phyloP scores from a whole-genome alignment of 2,329 filamentous ascomycete species.

The Alternaria sp. region DNA sequence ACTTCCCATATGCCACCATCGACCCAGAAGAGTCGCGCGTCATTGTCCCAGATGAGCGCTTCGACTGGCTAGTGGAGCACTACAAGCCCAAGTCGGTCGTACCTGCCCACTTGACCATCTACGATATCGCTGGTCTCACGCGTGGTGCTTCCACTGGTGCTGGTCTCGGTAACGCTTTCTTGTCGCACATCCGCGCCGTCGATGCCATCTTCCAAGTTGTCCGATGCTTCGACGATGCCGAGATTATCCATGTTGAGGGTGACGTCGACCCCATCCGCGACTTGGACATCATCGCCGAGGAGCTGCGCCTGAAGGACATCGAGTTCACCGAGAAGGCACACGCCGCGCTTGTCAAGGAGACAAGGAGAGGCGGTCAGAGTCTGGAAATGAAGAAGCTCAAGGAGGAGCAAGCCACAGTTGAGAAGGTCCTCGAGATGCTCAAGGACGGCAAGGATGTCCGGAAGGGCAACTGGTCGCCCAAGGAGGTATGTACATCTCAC shows the following conservation, averaged over 20 bases:
- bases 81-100: conserved; percentile 98
- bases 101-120: conserved; percentile 97
- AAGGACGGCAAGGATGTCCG: conserved; percentile 92
- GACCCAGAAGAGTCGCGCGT: conserved; percentile 98
- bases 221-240: conserved; percentile 96
- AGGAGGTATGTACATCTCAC: conserved; percentile 76
- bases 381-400: conserved; percentile 97
- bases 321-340: conserved; percentile 97
- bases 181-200: conserved; percentile 97
- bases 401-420: conserved; percentile 91
- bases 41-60: conserved; percentile 93
- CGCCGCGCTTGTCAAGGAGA: conserved; percentile 92
- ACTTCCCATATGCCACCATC: conserved; percentile 99
- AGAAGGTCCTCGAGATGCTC: conserved; percentile 83
- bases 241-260: conserved; percentile 99
- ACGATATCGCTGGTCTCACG: conserved; percentile 97
- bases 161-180: conserved; percentile 95
- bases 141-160: conserved; percentile 95
- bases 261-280: conserved; percentile 96
- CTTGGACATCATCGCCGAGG: conserved; percentile 94
- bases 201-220: conserved; percentile 98
- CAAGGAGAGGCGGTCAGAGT: conserved; percentile 88
- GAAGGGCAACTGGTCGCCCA: conserved; percentile 86
- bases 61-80: conserved; percentile 93
- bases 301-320: conserved; percentile 96